Evolutionary conservation across 257 asterid species (phyloP).

Genomic region (Forsythia suspensa): DNA sequence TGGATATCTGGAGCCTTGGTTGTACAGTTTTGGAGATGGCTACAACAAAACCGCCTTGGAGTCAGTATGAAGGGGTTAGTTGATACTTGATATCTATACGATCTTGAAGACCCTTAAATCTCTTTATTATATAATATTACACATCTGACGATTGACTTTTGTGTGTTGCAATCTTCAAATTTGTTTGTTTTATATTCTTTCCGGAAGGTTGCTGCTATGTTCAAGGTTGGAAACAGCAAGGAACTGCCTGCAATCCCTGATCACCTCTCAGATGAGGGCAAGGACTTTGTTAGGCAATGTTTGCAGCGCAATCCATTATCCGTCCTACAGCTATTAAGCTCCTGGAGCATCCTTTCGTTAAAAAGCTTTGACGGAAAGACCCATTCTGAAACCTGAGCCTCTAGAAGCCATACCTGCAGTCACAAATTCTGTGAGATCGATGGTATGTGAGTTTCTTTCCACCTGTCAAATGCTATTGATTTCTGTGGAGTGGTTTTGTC

Average conservation of each 20-base stretch:
- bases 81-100: constrained; percentile 9
- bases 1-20: constrained; percentile 80
- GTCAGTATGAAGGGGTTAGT: constrained; percentile 67
- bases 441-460: constrained; percentile 24
- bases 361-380: constrained; percentile 30
- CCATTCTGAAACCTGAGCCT: constrained; percentile 27
- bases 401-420: constrained; percentile 35
- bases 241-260: constrained; percentile 60
- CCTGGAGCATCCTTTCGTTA: constrained; percentile 56
- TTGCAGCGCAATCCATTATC: constrained; percentile 53
- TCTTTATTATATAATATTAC: constrained; percentile 1
- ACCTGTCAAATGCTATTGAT: background rate
- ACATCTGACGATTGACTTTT: background rate
- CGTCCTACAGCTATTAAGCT: constrained; percentile 64
- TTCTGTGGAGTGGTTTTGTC: background rate
- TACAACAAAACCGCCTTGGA: constrained; percentile 66
- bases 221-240: constrained; percentile 51
- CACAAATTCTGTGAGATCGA: constrained; percentile 30
- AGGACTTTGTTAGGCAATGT: constrained; percentile 53
- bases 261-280: constrained; percentile 56
- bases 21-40: constrained; percentile 79
- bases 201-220: constrained; percentile 50
- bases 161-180: background rate
- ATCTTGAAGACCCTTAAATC: background rate
- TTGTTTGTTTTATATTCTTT: constrained; percentile 8